These are phyloP conservation scores for Pneumocystis canis DNA, from an alignment of 1,139 yeast genomes.

Conservation along the genomic window DNA sequence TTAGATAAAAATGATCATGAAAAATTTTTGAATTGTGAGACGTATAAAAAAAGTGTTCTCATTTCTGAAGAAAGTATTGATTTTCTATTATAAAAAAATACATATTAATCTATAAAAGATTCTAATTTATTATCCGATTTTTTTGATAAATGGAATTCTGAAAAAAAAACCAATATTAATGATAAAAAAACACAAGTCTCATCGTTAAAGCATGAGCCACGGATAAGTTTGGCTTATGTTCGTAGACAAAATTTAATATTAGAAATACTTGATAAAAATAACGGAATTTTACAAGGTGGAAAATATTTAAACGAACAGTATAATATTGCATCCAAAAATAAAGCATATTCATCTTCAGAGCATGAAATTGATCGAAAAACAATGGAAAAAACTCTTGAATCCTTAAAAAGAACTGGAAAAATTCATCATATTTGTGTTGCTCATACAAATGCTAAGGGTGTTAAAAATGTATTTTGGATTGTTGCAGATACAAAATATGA, in stretches of 20 bases:
- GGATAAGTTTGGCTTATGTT: not conserved
- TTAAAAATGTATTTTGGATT: not conserved
- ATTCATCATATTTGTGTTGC: not conserved
- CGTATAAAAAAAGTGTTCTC: not conserved
- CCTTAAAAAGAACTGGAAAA: not conserved
- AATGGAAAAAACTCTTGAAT: not conserved
- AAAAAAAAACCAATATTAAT: not conserved
- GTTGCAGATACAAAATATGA: not conserved
- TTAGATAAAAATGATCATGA: not conserved
- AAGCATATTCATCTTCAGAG: not conserved
- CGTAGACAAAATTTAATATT: not conserved
- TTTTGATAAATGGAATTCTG: not conserved
- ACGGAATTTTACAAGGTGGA: not conserved
- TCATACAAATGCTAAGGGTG: not conserved
- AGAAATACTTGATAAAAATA: not conserved
- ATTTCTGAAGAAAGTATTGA: not conserved
- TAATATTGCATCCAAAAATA: not conserved
- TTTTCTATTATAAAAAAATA: not conserved
- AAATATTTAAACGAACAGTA: not conserved
- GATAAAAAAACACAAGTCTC: not conserved
- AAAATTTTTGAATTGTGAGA: not conserved
- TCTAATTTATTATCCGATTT: not conserved
- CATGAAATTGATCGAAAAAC: constrained; percentile 1
- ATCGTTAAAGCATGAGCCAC: not conserved
- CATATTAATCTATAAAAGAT: not conserved